These are phyloP conservation scores for Cynara cardunculus DNA, from an alignment of 129 eudicot species.

Conservation along the genomic window DNA sequence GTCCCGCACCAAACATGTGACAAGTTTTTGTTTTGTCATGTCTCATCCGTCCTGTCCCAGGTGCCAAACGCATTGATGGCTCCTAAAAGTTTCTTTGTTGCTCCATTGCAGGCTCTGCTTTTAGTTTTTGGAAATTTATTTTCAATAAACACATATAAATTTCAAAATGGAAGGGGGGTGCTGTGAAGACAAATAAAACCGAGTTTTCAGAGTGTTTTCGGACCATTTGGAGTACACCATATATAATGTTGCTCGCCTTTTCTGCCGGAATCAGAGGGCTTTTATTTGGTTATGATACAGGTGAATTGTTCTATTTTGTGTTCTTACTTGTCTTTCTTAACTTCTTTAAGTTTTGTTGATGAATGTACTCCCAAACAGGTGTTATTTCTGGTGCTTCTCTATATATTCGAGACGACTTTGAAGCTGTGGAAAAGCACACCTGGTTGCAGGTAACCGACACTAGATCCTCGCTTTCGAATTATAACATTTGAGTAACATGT, in stretches of 20 bases:
- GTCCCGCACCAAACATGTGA: no score
- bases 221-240: conserved; percentile 56
- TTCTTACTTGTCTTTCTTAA: background rate
- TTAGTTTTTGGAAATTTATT: background rate
- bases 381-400: conserved; percentile 86
- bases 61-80: background rate
- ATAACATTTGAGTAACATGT: background rate
- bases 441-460: conserved; percentile 55
- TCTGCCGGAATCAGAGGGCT: conserved; percentile 91
- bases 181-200: conserved; percentile 37
- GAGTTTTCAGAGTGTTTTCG: conserved; percentile 66
- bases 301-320: conserved; percentile 11
- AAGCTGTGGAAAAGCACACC: conserved; percentile 50
- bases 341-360: background rate
- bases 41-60: background rate
- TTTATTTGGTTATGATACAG: conserved; percentile 84
- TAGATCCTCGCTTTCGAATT: background rate
- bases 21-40: background rate
- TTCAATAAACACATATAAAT: background rate
- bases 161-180: conserved; percentile 63
- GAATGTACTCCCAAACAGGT: conserved; percentile 32
- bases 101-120: conserved; percentile 2
- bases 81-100: background rate
- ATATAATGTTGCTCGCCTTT: conserved; percentile 72
- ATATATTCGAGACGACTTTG: conserved; percentile 69